Evolutionary conservation across 352 stramenopile species (phyloP).

Genomic region (Globisporangium barbulae): DNA sequence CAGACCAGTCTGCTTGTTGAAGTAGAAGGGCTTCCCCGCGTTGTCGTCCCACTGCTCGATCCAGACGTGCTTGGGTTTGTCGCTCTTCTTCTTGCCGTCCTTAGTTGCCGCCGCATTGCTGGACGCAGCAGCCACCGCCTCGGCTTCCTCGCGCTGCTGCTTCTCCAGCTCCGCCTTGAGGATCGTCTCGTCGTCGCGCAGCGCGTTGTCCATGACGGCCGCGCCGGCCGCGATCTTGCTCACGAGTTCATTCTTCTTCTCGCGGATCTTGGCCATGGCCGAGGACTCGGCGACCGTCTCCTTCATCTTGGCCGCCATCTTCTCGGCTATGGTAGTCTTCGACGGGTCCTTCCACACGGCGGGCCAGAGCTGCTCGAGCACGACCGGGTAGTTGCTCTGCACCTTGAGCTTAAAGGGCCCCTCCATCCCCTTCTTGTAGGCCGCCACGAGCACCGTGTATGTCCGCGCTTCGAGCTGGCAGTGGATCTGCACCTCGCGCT

Average conservation of each 20-base stretch:
- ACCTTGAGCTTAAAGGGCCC: slow-evolving; percentile 85
- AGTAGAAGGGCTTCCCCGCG: slow-evolving; percentile 83
- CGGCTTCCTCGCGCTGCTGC: slow-evolving; percentile 40
- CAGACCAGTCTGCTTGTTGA: slow-evolving; percentile 79
- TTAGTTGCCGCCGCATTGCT: not conserved
- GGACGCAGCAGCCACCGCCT: slow-evolving; percentile 1
- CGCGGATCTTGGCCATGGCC: slow-evolving; percentile 45
- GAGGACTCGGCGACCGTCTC: slow-evolving; percentile 57
- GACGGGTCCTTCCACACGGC: slow-evolving; percentile 63
- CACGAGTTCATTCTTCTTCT: slow-evolving; percentile 73
- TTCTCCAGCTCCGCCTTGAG: slow-evolving; percentile 56
- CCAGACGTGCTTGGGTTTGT: slow-evolving; percentile 37
- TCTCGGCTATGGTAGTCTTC: slow-evolving; percentile 43
- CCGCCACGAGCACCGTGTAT: slow-evolving; percentile 88
- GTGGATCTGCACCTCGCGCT: slow-evolving; percentile 76
- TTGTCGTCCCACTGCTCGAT: slow-evolving; percentile 80
- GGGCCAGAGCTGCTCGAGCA: slow-evolving; percentile 76
- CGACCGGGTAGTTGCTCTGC: slow-evolving; percentile 84
- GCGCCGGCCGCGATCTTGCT: slow-evolving; percentile 63
- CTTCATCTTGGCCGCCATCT: slow-evolving; percentile 63
- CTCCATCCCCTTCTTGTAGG: slow-evolving; percentile 89
- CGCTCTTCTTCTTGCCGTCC: slow-evolving; percentile 25
- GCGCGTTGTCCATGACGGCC: slow-evolving; percentile 59
- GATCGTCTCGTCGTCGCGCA: slow-evolving; percentile 61
- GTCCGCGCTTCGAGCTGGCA: slow-evolving; percentile 66